Percentiles rank a stretch among this genome's conserved stretches.
These are phyloP conservation scores for Fusarium sp. DNA, from an alignment of 2,329 filamentous ascomycete genomes.

Conservation along the genomic window DNA sequence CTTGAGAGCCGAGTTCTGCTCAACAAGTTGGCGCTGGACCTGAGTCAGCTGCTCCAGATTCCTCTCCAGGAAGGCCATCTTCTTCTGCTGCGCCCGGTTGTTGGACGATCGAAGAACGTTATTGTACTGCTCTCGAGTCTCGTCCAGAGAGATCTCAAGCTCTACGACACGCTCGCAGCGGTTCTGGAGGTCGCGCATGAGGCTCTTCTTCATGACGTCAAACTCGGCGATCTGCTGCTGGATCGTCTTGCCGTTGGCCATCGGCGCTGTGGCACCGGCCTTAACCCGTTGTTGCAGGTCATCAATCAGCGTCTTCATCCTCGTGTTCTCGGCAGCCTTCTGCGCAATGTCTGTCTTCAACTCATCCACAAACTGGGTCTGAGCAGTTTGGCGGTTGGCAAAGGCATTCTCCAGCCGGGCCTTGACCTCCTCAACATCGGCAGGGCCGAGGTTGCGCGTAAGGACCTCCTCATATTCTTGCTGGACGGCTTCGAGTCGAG, in stretches of 20 bases:
- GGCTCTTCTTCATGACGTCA: slow-evolving; percentile 99
- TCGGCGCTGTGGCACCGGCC: slow-evolving; percentile 70
- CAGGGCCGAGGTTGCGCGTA: slow-evolving; percentile 82
- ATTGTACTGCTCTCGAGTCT: slow-evolving; percentile 99
- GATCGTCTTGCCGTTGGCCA: slow-evolving; percentile 88
- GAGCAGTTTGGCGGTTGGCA: slow-evolving; percentile 80
- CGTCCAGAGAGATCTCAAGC: slow-evolving; percentile 96
- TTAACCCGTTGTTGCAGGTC: slow-evolving; percentile 84
- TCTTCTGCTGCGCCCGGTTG: slow-evolving; percentile 99
- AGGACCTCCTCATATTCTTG: slow-evolving; percentile 88
- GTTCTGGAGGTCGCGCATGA: slow-evolving; percentile 99
- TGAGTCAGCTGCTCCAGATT: slow-evolving; percentile 98
- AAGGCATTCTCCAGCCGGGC: slow-evolving; percentile 83
- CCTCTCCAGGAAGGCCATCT: slow-evolving; percentile 99
- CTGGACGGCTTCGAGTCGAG: slow-evolving; percentile 81
- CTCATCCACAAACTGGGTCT: slow-evolving; percentile 81
- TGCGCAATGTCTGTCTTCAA: slow-evolving; percentile 82
- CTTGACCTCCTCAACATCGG: slow-evolving; percentile 89
- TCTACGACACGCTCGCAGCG: slow-evolving; percentile 98
- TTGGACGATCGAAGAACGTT: slow-evolving; percentile 97
- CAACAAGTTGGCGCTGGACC: slow-evolving; percentile 96
- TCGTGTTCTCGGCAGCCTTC: slow-evolving; percentile 86
- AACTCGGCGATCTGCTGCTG: slow-evolving; percentile 99
- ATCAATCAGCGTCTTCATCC: slow-evolving; percentile 85
- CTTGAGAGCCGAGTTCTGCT: slow-evolving; percentile 97